Evolutionary conservation across 2,329 filamentous ascomycete genomes (phyloP).

Genomic region (Hortaea werneckii): DNA sequence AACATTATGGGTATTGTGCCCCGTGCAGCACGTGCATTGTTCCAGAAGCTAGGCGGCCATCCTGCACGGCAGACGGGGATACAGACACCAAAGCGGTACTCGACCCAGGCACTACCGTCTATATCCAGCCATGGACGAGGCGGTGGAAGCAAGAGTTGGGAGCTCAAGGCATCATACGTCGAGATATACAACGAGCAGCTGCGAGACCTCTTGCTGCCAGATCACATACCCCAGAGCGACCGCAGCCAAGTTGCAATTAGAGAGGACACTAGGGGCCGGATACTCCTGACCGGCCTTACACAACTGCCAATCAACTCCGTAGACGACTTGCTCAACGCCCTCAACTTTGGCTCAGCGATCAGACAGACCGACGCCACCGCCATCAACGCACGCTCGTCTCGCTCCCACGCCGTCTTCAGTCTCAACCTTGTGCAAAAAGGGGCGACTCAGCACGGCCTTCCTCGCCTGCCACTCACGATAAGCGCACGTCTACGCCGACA

Average conservation of each 20-base stretch:
- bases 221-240: conserved; percentile 58
- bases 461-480: conserved; percentile 51
- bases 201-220: conserved; percentile 76
- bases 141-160: conserved; percentile 58
- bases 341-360: conserved; percentile 88
- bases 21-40: conserved; percentile 73
- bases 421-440: conserved; percentile 83
- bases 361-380: conserved; percentile 95
- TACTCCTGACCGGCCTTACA: conserved; percentile 79
- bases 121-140: conserved; percentile 33
- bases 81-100: conserved; percentile 70
- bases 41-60: conserved; percentile 69
- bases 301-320: conserved; percentile 84
- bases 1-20: conserved; percentile 74
- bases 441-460: conserved; percentile 33
- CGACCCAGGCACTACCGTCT: conserved; percentile 44
- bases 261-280: conserved; percentile 89
- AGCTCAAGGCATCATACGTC: conserved; percentile 65
- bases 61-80: conserved; percentile 60
- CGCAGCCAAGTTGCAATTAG: conserved; percentile 77
- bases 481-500: conserved; percentile 75
- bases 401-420: conserved; percentile 95
- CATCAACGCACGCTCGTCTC: conserved; percentile 94
- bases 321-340: conserved; percentile 77
- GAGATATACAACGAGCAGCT: conserved; percentile 97